Base-by-base conservation (phyloP, 192 early-diverging fungal genomes). In the Obelidium mucronatum region DNA sequence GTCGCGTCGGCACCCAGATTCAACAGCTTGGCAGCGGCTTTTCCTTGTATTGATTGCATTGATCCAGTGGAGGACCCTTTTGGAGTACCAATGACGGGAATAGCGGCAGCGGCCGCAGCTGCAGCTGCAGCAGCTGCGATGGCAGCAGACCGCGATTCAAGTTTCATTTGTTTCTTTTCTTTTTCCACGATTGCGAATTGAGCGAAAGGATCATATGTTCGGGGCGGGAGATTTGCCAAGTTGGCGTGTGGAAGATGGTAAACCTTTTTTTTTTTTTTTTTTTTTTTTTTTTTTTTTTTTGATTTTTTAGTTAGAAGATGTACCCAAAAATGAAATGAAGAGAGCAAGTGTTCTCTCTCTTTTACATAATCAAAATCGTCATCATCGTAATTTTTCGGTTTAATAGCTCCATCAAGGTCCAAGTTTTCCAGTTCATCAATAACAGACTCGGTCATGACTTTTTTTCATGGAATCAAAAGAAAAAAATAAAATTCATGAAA, bases 161-260 rank as follows among this genome's bases (percentile, higher is more conserved):
- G 22, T 33, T 75, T 67, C n/a, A 75, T 67, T 64, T 67, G 73
- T 36, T 75, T 62, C 3, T 5, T 22, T 0, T 75, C 40, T 19
- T 75, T 75, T 63, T 28, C 37, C 0, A 17, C 53, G 54, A 72
- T 72, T n/a, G 69, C 69, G 53, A 59, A 54, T 59, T 74, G 48
- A 30, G 74, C 79, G 54, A 83, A 81, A 4, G 82, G 82, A 68
- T 83, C 77, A 56, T 83, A 83, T 24, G 64, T 72, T 30, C 72
- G 60, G 24, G 77, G 70, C 3, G 76, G 80, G 36, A 83, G 42
- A 44, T 74, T 64, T 17, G 71, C 71, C 2, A 81, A 72, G 54
- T 84, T 74, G 13, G 85, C 85, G 53, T 81, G 74, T 31, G 85
- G 85, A 2, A 86, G 71, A 59, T 86, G 85, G 72, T 86, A 86